Base-by-base conservation (phyloP, 2,329 filamentous ascomycete species). In the Colletotrichum salicis region DNA sequence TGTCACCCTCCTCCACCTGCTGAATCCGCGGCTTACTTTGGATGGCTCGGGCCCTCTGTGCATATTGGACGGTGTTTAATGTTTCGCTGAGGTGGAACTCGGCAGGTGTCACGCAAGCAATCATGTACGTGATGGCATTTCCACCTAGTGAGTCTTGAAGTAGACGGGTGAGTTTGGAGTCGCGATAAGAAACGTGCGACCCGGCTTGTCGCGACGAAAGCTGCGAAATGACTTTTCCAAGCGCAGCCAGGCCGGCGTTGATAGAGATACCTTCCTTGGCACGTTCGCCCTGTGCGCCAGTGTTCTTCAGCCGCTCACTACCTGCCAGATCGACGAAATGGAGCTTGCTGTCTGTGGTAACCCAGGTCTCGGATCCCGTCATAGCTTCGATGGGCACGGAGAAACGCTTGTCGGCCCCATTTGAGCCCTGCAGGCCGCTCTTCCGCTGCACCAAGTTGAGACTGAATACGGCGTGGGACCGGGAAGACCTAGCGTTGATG, bases 101-200 rank as follows among this genome's bases (percentile, higher is more conserved):
- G 15, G 96, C 94, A 0, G 95, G 96, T 1, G 96, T 99, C 35
- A 99, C 95, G 83, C 96, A 99, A 10, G 96, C 96, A 83, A 99
- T 96, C 96, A 99, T 98, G 84, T 98, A 99, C 0, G 96, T 99
- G 79, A 98, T 97, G 45, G 96, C 96, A 80, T 97, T 98, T 5
- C 96, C 96, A 69, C 96, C 96, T 5, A 99, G 87, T 0, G 96
- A 99, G 82, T 99, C 96, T 85, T 99, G 96, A 22, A 99, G 89
- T 29, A 99, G 87, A 71, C 96, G 92, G 12, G 96, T 99, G 76
- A 99, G 90, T 80, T 95, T 95, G n/a, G 96, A 98, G 83, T 99
- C 96, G 74, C 96, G 94, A 81, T 99, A 99, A 2, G 96, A 99
- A 69, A 99, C 95, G 82, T 98, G 95, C 5, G 94, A 92, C 59